Base-by-base conservation (phyloP, 2,329 filamentous ascomycete genomes). In the Sclerotiophoma versabilis region DNA sequence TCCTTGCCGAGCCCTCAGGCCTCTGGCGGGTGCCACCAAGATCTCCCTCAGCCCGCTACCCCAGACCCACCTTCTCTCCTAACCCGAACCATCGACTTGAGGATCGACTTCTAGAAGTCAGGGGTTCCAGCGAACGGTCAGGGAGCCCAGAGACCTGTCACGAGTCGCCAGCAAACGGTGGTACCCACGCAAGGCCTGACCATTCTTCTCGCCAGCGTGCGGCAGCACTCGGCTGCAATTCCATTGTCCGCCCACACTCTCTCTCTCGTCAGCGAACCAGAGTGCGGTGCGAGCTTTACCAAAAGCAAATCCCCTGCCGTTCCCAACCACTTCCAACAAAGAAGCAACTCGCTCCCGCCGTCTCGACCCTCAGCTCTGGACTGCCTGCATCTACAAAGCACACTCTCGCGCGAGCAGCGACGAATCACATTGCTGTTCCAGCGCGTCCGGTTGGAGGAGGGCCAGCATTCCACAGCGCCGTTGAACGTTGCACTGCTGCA, bases 31-130 rank as follows among this genome's bases (percentile, higher is more conserved):
- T 54, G 50, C 44, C 44, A 54, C 45, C 34, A 36, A 44, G 45
- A 54, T 54, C 51, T 45, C 33, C 38, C 39, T 45, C 51, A 54
- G 51, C 51, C 51, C 51, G 30, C 14, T 43, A 54, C 51, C 51
- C 51, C 51, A 54, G 51, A 54, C 45, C 51, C 51, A 54, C 51
- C 4, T 14, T 20, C 27, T 29, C 39, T 26, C 11, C 51, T 49
- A 49, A 45, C 51, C 51, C 33, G 14, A 54, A 45, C 20, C 46
- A 39, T 23, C 38, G n/a, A 15, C 17, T 14, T 30, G 26, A 25
- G 27, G 20, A 34, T 25, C 27, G 48, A 11, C 19, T 45, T 39
- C 36, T 15, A 48, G 29, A 53, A 38, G 37, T 34, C 38, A 51
- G 48, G 39, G 43, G 43, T 38, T 10, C 20, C 32, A 26, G 14